A percentile compares a stretch with the other conserved stretches of the same genome.
Evolutionary conservation across 2,329 filamentous ascomycete genomes (phyloP).

Genomic region (Allantophomopsis lycopodina): DNA sequence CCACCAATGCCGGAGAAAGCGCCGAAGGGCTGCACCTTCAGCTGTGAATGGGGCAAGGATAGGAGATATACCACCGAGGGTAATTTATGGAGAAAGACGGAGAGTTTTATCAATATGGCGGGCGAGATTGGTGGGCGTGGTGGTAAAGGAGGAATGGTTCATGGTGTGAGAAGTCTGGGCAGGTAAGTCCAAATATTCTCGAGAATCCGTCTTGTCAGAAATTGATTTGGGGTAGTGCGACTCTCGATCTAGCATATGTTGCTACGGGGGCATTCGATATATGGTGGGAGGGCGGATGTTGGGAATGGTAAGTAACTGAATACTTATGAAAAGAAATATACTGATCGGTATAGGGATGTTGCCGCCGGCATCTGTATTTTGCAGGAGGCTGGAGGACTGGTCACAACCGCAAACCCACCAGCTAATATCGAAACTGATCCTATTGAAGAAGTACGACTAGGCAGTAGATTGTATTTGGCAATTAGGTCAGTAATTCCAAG

Average conservation of each 20-base stretch:
- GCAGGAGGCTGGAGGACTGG: constrained; percentile 58
- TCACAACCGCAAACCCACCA: constrained; percentile 64
- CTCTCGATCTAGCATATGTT: constrained; percentile 60
- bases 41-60: constrained; percentile 73
- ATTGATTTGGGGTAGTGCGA: constrained; percentile 34
- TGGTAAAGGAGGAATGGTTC: constrained; percentile 66
- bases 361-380: constrained; percentile 63
- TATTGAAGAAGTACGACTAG: constrained; percentile 47
- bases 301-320: constrained; percentile 49
- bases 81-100: constrained; percentile 58
- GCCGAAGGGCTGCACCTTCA: constrained; percentile 57
- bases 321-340: neutral
- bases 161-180: constrained; percentile 59
- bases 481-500: constrained; percentile 33
- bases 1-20: constrained; percentile 49
- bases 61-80: constrained; percentile 49
- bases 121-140: constrained; percentile 45
- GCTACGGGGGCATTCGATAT: constrained; percentile 68
- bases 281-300: constrained; percentile 73
- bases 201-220: too few species aligned
- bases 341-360: constrained; percentile 43
- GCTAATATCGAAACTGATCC: constrained; percentile 35
- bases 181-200: constrained; percentile 19
- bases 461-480: constrained; percentile 57
- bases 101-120: constrained; percentile 66